Base-by-base conservation (phyloP, 192 early-diverging fungal species). In the Backusella tuberculispora region DNA sequence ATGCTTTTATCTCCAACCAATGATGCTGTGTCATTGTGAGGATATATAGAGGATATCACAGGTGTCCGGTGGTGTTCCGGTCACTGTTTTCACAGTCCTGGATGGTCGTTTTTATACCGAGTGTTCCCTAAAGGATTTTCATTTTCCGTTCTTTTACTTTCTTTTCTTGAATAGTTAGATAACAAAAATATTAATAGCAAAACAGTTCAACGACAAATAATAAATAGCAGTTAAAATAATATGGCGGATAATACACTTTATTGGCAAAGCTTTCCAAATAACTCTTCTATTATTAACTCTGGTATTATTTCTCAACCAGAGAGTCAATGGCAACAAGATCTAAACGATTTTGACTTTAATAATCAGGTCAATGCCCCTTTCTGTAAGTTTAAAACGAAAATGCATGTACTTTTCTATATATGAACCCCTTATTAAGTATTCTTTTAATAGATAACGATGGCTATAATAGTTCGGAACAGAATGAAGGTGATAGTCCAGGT, bases 401-500 rank as follows among this genome's bases (percentile, higher is more conserved):
- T 26, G 53, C 4, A 43, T 43, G 0, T 43, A 24, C 19, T 4
- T 60, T 8, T 19, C 21, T 50, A 13, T 13, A 60, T 60, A 13
- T 3, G 10, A 34, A 34, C 29, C 29, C 29, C 29, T 50, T 60
- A 13, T 60, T 26, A 60, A 26, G 24, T 60, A 26, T 13, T 5
- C 19, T 10, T 24, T 8, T 15, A 26, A 60, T 60, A 60, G 53
- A 60, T 60, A 60, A 10, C 21, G 53, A 60, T 12, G 53, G 53
- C 21, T 60, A 60, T 12, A 60, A 60, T 60, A 60, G 53, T 12
- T 60, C 53, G 12, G 53, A 60, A 5, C 21, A 60, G 1, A 60
- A 60, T 26, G 53, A 60, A 60, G 53, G 53, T 9, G 53, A 60
- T 60, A 60, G 53, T 60, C 53, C 53, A 60, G 53, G 53, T 24